Percentiles rank a stretch among this genome's conserved stretches.
Evolutionary conservation across 306 rosid genomes (phyloP).

Genomic region (Senna tora): DNA sequence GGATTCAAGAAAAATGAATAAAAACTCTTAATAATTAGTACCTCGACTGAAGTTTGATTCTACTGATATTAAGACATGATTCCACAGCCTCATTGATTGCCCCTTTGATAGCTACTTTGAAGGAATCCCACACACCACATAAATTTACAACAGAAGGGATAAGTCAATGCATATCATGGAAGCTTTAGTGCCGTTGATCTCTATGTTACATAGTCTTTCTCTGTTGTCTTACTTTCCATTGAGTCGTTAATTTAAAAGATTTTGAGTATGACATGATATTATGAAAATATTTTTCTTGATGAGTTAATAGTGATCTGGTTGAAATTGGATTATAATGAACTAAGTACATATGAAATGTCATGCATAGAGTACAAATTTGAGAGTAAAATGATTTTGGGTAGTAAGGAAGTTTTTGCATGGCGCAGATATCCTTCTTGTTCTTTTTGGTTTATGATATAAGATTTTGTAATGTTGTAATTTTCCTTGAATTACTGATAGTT

Average conservation of each 20-base stretch:
- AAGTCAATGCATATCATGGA: background rate
- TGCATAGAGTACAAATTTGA: background rate
- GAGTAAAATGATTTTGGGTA: background rate
- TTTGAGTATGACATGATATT: background rate
- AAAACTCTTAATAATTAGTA: background rate
- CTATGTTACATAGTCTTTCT: background rate
- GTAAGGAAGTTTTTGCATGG: background rate
- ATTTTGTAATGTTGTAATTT: background rate
- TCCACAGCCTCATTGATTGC: background rate
- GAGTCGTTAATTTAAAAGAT: background rate
- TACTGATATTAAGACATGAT: constrained; percentile 6
- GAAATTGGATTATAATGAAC: background rate
- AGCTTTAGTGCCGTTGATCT: background rate
- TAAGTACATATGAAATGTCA: background rate
- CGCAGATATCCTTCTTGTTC: background rate
- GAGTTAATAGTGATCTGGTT: background rate
- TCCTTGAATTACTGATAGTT: background rate
- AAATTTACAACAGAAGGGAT: background rate
- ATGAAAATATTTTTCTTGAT: background rate
- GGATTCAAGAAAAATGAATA: background rate
- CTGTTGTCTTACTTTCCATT: background rate
- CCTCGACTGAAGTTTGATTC: background rate
- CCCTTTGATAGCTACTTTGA: background rate
- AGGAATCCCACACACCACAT: background rate
- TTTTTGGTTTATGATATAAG: background rate